Evolutionary conservation across 352 stramenopile species (phyloP), one percentile per base, ranked within the genome.

Genomic region (Pythium aquatile): DNA sequence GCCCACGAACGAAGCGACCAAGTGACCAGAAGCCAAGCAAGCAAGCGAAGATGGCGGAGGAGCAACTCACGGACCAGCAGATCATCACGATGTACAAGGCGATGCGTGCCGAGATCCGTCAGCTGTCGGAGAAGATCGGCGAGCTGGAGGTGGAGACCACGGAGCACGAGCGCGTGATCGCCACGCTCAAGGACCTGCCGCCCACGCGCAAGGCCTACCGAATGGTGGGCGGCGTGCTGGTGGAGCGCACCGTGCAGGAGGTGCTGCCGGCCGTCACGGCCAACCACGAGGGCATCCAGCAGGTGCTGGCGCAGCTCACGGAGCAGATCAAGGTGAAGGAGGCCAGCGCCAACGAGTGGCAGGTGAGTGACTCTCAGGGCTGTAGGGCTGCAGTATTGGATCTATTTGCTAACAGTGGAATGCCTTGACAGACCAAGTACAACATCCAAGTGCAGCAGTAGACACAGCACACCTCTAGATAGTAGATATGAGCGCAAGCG

Each of bases 181-280:
- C 86, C 57, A 94, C 88, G 65, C 81, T 97, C 24, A 78, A 84
- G 55, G 77, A 77, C 3, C 71, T 96, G 63, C 82, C 84, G 20
- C 74, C 69, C 0, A 72, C 79, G 61, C 83, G 95, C 66, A 93
- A 97, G 68, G 96, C 96, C 6, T 99, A 97, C 69, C 91, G 96
- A 64, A 92, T 99, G 78, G 93, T 99, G 13, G 97, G 96, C 55
- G 96, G 96, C 37, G 96, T 99, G 35, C 76, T 99, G 40, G 96
- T 99, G 52, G 96, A 99, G 79, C 94, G 96, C 49, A 98, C 95
- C 35, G 96, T 99, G 26, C 69, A 89, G 68, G 96, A 99, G 70
- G 96, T 99, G 47, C 83, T 98, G 39, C 96, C 96, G 7, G 96
- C 91, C 7, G 94, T 99, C 30, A 77, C 60, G 24, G 68, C 82